Evolutionary conservation across 2,329 filamentous ascomycete species (phyloP).

Genomic region (Cercospora sesami): DNA sequence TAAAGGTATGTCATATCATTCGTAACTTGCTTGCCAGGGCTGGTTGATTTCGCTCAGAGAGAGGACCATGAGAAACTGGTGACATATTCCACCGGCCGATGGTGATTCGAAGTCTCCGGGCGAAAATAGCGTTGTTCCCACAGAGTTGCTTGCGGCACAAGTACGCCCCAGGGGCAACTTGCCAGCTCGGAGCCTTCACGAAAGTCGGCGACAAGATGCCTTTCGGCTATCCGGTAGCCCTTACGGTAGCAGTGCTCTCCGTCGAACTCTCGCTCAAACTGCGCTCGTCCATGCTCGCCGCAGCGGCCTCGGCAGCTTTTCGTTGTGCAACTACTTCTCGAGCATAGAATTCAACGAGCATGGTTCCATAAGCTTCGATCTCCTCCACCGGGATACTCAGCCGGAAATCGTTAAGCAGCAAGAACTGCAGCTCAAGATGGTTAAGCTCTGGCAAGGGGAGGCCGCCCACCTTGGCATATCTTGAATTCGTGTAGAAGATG

Average conservation of each 20-base stretch:
- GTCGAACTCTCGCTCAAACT: slow-evolving; percentile 37
- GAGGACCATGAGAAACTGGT: background rate
- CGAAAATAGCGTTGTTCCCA: background rate
- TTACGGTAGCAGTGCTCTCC: slow-evolving; percentile 36
- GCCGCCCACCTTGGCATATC: slow-evolving; percentile 98
- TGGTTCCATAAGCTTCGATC: slow-evolving; percentile 93
- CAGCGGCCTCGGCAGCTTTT: slow-evolving; percentile 41
- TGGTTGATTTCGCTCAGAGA: background rate
- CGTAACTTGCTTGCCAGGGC: background rate
- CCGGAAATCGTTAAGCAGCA: slow-evolving; percentile 93
- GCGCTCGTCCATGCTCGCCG: slow-evolving; percentile 28
- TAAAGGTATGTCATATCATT: slow-evolving; percentile 6
- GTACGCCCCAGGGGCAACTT: background rate
- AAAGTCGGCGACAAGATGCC: background rate
- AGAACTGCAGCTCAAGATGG: slow-evolving; percentile 92
- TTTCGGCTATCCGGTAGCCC: slow-evolving; percentile 26
- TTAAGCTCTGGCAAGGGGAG: slow-evolving; percentile 90
- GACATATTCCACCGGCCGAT: background rate
- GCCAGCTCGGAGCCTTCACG: background rate
- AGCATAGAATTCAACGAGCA: slow-evolving; percentile 97
- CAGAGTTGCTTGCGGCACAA: background rate
- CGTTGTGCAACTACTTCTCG: slow-evolving; percentile 76
- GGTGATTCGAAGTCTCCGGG: background rate
- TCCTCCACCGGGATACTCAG: slow-evolving; percentile 92
- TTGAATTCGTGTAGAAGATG: slow-evolving; percentile 97